Conservation (phyloP, 768 basidiomycete species). For the Tricholoma furcatifolium region DNA sequence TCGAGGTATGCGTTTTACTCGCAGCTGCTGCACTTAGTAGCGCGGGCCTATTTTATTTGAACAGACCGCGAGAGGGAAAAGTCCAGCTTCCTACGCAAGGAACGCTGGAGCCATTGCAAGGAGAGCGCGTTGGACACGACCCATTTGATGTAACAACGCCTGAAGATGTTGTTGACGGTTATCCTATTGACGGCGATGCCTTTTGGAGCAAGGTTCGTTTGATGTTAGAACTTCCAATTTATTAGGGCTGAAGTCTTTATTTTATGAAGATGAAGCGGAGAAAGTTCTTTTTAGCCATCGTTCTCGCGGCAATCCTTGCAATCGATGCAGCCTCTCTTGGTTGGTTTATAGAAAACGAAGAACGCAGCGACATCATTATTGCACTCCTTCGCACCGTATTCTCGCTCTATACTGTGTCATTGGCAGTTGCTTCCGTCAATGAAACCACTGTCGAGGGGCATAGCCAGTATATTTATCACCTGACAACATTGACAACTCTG, state of each 20-base stretch:
- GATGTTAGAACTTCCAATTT: background rate
- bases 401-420: conserved; percentile 55
- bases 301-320: conserved; percentile 45
- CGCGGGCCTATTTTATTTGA: conserved; percentile 38
- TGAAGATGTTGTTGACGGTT: conserved; percentile 68
- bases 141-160: conserved; percentile 73
- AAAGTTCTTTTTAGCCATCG: conserved; percentile 49
- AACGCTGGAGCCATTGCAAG: conserved; percentile 2
- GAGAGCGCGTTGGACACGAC: conserved; percentile 37
- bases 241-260: background rate
- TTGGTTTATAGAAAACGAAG: conserved; percentile 41
- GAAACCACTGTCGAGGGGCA: conserved; percentile 40
- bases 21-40: conserved; percentile 44
- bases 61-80: conserved; percentile 44
- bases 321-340: conserved; percentile 57
- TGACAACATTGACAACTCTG: conserved; percentile 53
- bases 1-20: conserved; percentile 51
- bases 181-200: conserved; percentile 54
- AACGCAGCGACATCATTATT: conserved; percentile 31
- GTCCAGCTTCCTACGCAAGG: conserved; percentile 45
- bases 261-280: conserved; percentile 51
- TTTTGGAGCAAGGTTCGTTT: conserved; percentile 59
- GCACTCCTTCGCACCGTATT: conserved; percentile 48
- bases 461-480: conserved; percentile 55
- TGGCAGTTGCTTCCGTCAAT: conserved; percentile 53